phyloP scores from a whole-genome alignment of 73 alveolate species.

The Effrenium voratum region DNA sequence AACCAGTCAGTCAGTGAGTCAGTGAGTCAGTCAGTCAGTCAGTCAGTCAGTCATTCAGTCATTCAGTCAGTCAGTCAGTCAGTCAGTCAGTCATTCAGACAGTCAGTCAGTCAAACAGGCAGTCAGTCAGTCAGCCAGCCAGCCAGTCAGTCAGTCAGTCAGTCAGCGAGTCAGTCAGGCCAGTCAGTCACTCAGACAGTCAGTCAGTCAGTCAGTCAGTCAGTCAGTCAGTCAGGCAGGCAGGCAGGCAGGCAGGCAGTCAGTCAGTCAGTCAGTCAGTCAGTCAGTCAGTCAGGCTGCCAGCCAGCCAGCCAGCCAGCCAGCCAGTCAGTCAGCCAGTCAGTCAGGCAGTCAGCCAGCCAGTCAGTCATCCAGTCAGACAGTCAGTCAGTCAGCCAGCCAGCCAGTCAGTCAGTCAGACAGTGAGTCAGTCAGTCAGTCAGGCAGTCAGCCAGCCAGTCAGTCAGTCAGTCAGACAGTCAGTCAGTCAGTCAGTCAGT shows the following conservation, averaged over 20 bases:
- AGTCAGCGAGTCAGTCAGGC: too few species aligned
- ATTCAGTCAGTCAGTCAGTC: background rate
- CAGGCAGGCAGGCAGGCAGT: background rate
- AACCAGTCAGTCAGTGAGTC: too few species aligned
- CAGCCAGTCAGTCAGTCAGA: too few species aligned
- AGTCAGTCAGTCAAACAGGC: background rate
- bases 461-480: too few species aligned
- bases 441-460: too few species aligned
- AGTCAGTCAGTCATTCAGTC: background rate
- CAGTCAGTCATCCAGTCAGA: too few species aligned
- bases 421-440: too few species aligned
- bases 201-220: background rate
- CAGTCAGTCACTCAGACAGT: background rate
- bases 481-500: too few species aligned
- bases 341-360: too few species aligned
- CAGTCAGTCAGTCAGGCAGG: background rate
- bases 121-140: background rate
- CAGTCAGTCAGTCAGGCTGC: background rate
- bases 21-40: background rate
- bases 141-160: background rate
- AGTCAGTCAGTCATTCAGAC: background rate
- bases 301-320: too few species aligned
- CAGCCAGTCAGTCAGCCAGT: too few species aligned
- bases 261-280: conserved; percentile 1
- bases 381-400: too few species aligned